These are phyloP conservation scores for Apiospora saccharicola DNA, from an alignment of 2,329 filamentous ascomycete species.

Conservation along the genomic window DNA sequence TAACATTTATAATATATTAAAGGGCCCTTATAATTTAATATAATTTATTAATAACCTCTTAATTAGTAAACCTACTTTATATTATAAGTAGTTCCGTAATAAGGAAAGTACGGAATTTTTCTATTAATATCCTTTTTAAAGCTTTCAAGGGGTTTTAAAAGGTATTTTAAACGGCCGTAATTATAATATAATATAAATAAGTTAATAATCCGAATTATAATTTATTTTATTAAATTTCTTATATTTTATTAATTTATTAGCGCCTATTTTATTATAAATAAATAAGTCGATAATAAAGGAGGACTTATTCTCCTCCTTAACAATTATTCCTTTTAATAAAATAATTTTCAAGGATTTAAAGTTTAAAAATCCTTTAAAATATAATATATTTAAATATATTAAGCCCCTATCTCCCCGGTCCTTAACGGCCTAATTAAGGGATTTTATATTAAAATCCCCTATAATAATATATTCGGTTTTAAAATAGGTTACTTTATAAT, in stretches of 20 bases:
- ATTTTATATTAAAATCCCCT: neutral
- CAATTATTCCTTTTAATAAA: neutral
- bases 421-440: accelerated
- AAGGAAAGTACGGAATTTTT: no score
- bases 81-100: no score
- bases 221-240: neutral
- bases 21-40: no score
- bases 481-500: neutral
- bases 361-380: neutral
- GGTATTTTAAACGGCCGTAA: neutral
- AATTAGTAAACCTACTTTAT: no score
- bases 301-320: no score
- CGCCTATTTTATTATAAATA: neutral
- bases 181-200: neutral
- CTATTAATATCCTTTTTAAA: neutral
- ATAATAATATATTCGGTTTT: neutral
- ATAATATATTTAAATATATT: accelerated
- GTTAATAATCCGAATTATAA: neutral
- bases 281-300: neutral
- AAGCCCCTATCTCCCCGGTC: neutral
- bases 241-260: neutral
- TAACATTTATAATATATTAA: no score
- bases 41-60: no score
- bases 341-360: neutral
- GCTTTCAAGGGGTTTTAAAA: neutral